Conservation (phyloP, 768 basidiomycete species). For the Roridomyces roridus region DNA sequence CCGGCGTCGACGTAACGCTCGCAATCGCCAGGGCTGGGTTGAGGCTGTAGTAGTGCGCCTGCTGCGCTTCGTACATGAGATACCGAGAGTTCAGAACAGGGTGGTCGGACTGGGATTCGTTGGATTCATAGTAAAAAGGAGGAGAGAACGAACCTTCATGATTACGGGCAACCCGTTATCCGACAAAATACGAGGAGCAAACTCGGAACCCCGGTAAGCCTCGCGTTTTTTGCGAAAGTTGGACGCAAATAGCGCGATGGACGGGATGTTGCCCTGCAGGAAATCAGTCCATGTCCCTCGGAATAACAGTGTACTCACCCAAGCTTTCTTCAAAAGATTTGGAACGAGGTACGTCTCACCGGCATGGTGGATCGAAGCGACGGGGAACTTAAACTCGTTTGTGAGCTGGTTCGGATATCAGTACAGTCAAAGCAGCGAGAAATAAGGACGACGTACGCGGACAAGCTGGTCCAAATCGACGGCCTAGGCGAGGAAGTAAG, state of each 20-base stretch:
- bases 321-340: constrained; percentile 72
- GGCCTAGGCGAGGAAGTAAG: constrained; percentile 46
- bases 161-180: constrained; percentile 70
- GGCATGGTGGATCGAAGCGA: constrained; percentile 81
- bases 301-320: constrained; percentile 41
- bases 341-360: constrained; percentile 86
- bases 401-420: constrained; percentile 51
- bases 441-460: constrained; percentile 47
- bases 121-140: background rate
- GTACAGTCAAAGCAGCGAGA: background rate
- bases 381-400: constrained; percentile 81
- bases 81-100: constrained; percentile 67
- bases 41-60: constrained; percentile 71
- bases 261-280: constrained; percentile 56
- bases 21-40: constrained; percentile 61
- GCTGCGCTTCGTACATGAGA: constrained; percentile 74
- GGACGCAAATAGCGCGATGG: constrained; percentile 76
- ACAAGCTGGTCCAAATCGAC: constrained; percentile 74
- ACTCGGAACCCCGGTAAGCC: constrained; percentile 73
- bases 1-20: constrained; percentile 70
- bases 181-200: constrained; percentile 73
- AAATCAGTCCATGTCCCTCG: constrained; percentile 2
- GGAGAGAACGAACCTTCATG: constrained; percentile 61
- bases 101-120: constrained; percentile 54
- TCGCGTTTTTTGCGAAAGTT: constrained; percentile 59